phyloP scores from a whole-genome alignment of 2,329 filamentous ascomycete genomes.

The Epichloe uncinata region DNA sequence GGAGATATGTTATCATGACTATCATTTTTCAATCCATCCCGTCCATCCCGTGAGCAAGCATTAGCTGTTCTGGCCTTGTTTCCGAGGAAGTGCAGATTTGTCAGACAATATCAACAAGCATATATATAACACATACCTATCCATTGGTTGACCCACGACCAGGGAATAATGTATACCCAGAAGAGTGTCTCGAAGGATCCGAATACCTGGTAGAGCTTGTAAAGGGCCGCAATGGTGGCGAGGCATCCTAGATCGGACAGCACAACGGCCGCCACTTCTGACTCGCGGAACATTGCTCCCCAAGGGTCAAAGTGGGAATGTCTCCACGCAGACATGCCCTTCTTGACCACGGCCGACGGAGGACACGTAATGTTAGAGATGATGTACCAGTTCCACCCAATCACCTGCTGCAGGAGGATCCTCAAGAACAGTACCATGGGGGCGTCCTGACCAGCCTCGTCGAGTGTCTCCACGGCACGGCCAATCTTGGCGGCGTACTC shows the following conservation, averaged over 20 bases:
- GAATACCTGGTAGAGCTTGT: conserved; percentile 39
- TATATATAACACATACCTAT: conserved; percentile 29
- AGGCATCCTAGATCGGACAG: conserved; percentile 47
- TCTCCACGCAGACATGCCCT: conserved; percentile 17
- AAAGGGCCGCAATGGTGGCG: conserved; percentile 24
- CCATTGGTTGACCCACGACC: conserved; percentile 60
- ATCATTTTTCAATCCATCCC: not conserved
- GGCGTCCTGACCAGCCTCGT: conserved; percentile 49
- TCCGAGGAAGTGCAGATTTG: too few species aligned
- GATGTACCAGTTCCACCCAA: conserved; percentile 53
- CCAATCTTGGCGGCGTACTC: conserved; percentile 1
- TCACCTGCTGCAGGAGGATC: conserved; percentile 47
- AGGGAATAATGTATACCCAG: conserved; percentile 49
- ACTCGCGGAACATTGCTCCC: conserved; percentile 45
- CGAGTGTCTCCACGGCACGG: conserved; percentile 16
- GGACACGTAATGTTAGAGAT: conserved; percentile 38
- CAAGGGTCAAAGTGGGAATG: conserved; percentile 47
- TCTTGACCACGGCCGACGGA: conserved; percentile 1
- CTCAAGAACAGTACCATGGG: conserved; percentile 41
- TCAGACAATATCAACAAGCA: too few species aligned
- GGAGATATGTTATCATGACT: conserved; percentile 64
- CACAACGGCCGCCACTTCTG: conserved; percentile 41
- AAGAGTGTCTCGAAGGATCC: conserved; percentile 39
- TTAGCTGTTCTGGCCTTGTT: too few species aligned
- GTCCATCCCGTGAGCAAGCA: too few species aligned